These are phyloP conservation scores for Wallacemonas collosoma DNA, from an alignment of 208 protist species.

Conservation along the genomic window DNA sequence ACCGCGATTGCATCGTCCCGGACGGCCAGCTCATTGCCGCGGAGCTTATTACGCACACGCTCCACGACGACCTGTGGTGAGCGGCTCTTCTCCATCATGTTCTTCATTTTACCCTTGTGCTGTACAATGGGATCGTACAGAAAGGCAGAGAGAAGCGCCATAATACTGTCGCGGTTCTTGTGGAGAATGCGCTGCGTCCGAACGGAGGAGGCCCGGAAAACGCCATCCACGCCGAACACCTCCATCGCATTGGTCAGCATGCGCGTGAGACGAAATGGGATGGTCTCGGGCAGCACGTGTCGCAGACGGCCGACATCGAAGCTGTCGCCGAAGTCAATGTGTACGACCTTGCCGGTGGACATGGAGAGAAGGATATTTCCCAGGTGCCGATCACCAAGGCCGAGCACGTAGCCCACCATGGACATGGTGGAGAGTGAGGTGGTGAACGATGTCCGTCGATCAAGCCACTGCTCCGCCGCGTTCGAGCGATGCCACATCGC, in stretches of 20 bases:
- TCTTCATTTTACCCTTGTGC: constrained; percentile 98
- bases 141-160: constrained; percentile 99
- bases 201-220: constrained; percentile 98
- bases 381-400: constrained; percentile 99
- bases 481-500: constrained; percentile 97
- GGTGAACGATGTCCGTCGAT: constrained; percentile 98
- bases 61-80: constrained; percentile 93
- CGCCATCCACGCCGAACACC: constrained; percentile 98
- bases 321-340: constrained; percentile 99
- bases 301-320: constrained; percentile 99
- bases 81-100: constrained; percentile 91
- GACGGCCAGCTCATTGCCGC: constrained; percentile 96
- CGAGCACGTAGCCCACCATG: constrained; percentile 95
- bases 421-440: constrained; percentile 99
- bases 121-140: constrained; percentile 99
- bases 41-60: constrained; percentile 98
- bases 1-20: constrained; percentile 54
- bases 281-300: constrained; percentile 98
- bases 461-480: constrained; percentile 98
- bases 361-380: constrained; percentile 99
- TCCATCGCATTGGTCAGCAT: constrained; percentile 99
- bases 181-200: constrained; percentile 96
- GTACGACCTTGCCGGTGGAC: constrained; percentile 98
- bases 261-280: constrained; percentile 99
- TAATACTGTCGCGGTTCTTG: constrained; percentile 98